Base-by-base conservation (phyloP, 2,329 filamentous ascomycete species). In the Ophiostoma himal-ulmi region DNA sequence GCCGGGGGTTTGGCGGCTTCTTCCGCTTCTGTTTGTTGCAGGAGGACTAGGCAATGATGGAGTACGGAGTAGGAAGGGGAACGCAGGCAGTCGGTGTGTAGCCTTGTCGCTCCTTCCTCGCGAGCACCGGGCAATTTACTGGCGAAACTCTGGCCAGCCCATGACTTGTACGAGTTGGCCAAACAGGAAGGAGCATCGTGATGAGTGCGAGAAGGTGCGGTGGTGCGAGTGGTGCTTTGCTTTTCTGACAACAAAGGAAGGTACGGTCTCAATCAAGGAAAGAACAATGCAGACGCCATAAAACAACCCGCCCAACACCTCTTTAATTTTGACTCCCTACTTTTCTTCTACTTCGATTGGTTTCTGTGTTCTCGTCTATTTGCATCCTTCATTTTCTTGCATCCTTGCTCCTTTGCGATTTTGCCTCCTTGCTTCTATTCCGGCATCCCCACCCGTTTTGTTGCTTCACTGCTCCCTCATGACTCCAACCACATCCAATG, bases 201-300 rank as follows among this genome's bases (percentile, higher is more conserved):
- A 52, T 17, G 57, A 13, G 54, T 60, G 20, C 57, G 57, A 62
- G 57, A 17, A 30, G 26, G 57, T 34, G 57, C 26, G 57, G 7
- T 14, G 26, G 57, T 34, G 57, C 26, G 22, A 34, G 57, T 65
- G 52, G 52, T 26, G n/a, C n/a, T 26, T 10, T 26, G 44, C 44
- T 41, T 22, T 26, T 57, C n/a, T 26, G 52, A 54, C 70, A 68
- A 68, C 64, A 65, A 68, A 26, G 70, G 70, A 71, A 71, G 70
- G 68, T 68, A 48, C 36, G 22, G 36, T 34, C n/a, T 22, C 13
- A 34, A 54, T 65, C 14, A 66, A 26, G 44, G 69, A 68, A 68
- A 66, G 69, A 65, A 39, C 57, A n/a, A 70, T 70, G 57, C 22
- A 54, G 67, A 11, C 17, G 44, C 30, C 13, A 22, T 4, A 13